Evolutionary conservation across 2,329 filamentous ascomycete genomes (phyloP).

Genomic region (Neoarthrinium moseri): DNA sequence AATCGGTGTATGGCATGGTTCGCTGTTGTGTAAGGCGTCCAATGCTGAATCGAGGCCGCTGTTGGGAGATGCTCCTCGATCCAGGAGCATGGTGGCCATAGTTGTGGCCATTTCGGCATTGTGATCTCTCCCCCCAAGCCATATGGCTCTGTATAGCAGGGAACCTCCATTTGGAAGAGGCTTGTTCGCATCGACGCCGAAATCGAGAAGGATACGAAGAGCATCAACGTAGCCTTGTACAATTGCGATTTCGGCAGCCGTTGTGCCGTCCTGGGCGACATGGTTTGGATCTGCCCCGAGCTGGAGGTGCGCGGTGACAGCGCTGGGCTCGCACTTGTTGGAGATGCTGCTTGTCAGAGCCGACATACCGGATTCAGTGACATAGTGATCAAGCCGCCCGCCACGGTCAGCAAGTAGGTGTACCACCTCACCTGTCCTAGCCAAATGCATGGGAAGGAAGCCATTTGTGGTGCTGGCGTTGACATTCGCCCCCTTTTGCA

Average conservation of each 20-base stretch:
- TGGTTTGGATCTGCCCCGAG: conserved; percentile 3
- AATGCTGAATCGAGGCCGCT: neutral
- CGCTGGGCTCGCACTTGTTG: conserved; percentile 1
- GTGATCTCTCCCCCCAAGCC: conserved; percentile 1
- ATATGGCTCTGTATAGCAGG: conserved; percentile 5
- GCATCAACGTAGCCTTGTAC: conserved; percentile 1
- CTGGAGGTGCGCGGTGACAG: conserved; percentile 1
- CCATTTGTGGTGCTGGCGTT: conserved; percentile 9
- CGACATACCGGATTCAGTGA: neutral
- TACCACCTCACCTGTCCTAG: conserved; percentile 2
- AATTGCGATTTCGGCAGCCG: conserved; percentile 3
- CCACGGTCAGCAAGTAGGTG: conserved; percentile 1
- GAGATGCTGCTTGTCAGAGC: conserved; percentile 4
- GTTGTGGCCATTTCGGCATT: neutral
- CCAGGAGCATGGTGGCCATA: neutral
- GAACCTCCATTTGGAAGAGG: neutral
- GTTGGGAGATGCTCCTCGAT: conserved; percentile 5
- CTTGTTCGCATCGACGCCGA: neutral
- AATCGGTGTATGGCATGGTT: conserved; percentile 3
- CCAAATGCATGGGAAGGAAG: conserved; percentile 5
- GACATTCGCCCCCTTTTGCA: conserved; percentile 16
- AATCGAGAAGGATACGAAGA: conserved; percentile 1
- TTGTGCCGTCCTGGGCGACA: conserved; percentile 3
- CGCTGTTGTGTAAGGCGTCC: neutral
- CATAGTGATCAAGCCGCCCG: neutral